Conservation (phyloP, 352 stramenopile genomes). For the Phytophthora citricola region DNA sequence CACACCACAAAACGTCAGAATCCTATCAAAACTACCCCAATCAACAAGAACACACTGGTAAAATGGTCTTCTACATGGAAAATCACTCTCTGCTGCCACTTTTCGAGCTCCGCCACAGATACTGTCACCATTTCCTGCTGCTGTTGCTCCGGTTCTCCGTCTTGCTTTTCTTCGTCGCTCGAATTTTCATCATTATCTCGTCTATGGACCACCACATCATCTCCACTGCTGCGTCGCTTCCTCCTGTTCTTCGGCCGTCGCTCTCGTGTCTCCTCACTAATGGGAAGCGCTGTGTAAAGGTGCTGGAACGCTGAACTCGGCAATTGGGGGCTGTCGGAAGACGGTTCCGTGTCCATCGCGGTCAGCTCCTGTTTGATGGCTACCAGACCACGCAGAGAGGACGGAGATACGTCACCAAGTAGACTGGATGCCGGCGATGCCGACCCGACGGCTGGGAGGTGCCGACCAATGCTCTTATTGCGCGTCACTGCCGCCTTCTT, state of each 20-base stretch:
- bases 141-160: not conserved
- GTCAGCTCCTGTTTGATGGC: conserved; percentile 18
- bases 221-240: conserved; percentile 31
- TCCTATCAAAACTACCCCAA: not conserved
- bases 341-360: conserved; percentile 22
- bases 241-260: conserved; percentile 15
- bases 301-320: conserved; percentile 2
- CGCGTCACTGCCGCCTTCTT: conserved; percentile 45
- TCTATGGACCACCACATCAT: conserved; percentile 9
- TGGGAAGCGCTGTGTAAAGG: conserved; percentile 10
- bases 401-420: conserved; percentile 9
- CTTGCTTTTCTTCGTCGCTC: conserved; percentile 18
- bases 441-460: conserved; percentile 2
- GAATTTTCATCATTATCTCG: conserved; percentile 11
- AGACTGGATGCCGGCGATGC: conserved; percentile 6
- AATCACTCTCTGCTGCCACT: conserved; percentile 66
- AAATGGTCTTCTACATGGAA: conserved; percentile 74
- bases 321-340: conserved; percentile 13
- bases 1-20: conserved; percentile 19
- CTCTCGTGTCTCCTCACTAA: conserved; percentile 4
- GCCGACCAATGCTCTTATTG: conserved; percentile 35
- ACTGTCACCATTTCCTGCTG: conserved; percentile 48
- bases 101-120: conserved; percentile 62
- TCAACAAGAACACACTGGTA: conserved; percentile 49
- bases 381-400: conserved; percentile 16